Base-by-base conservation (phyloP, 139 green algal species). In the Picochlorum costavermella region DNA sequence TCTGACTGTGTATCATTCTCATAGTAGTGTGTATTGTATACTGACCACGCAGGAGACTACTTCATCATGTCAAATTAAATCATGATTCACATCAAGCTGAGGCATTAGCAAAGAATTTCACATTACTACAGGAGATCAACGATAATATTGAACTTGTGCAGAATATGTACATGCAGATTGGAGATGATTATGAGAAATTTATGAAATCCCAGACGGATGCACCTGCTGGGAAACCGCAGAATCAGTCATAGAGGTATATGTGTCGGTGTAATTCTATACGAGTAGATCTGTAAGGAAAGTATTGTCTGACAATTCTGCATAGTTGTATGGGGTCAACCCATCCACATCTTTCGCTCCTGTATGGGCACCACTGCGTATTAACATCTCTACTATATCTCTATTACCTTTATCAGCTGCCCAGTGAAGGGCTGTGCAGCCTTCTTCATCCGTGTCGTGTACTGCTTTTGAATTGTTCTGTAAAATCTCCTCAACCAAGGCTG, bases 21-120 rank as follows among this genome's bases (percentile, higher is more conserved):
- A 23, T 23, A 23, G 20, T 23, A 23, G 0, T 23, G 20, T 23
- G 20, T 28, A 55, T 11, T 28, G 46, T 12, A 55, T 26, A 23
- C n/a, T 20, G 16, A 53, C 33, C n/a, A 25, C 63, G 48, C 70
- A 84, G 77, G 63, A 61, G 70, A 3, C 48, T 88, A 10, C 77
- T 88, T 6, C 68, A 71, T 13, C 70, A 88, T 56, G 82, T 88
- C 12, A 79, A 84, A 33, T 37, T 26, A 44, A 88, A 88, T 61
- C 81, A 88, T 43, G 81, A 83, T n/a, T 44, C 46, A 0, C 63
- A 79, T 12, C 68, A 56, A 4, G 60, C 66, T 1, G 73, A 87
- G 44, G 73, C 40, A 13, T 63, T 87, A 5, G 68, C 68, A 6
- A 46, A 79, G 2, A 88, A 87, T 43, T 79, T 82, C 11, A 16